Conservation (phyloP, 2,329 filamentous ascomycete genomes). For the Cadophora luteo-olivacea region DNA sequence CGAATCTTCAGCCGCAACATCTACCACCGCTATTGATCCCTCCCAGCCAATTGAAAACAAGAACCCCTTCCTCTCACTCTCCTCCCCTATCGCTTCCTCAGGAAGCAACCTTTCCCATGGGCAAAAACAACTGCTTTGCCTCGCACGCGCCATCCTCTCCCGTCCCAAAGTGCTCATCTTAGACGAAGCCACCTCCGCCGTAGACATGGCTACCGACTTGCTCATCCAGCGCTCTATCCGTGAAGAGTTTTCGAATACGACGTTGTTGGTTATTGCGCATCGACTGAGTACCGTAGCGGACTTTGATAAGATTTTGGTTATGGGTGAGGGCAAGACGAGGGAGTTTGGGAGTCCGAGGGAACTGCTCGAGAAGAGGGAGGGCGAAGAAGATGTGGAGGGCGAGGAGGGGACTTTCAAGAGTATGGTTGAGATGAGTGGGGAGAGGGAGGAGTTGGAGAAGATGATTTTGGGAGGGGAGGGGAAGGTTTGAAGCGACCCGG, state of each 20-base stretch:
- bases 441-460: slow-evolving; percentile 24
- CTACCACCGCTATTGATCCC: slow-evolving; percentile 15
- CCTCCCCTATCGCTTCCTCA: slow-evolving; percentile 69
- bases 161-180: slow-evolving; percentile 89
- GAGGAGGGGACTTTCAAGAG: slow-evolving; percentile 35
- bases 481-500: background rate
- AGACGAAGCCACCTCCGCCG: slow-evolving; percentile 84
- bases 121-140: slow-evolving; percentile 90
- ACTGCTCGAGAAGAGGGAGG: slow-evolving; percentile 45
- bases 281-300: slow-evolving; percentile 77
- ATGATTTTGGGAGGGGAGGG: background rate
- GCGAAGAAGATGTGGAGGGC: slow-evolving; percentile 13
- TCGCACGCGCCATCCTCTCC: slow-evolving; percentile 86
- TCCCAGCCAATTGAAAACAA: slow-evolving; percentile 15
- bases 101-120: slow-evolving; percentile 66
- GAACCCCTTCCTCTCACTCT: slow-evolving; percentile 51
- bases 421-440: slow-evolving; percentile 37
- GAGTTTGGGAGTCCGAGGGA: slow-evolving; percentile 70
- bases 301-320: slow-evolving; percentile 75
- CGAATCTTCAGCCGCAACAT: slow-evolving; percentile 16
- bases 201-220: slow-evolving; percentile 76
- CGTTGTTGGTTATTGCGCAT: slow-evolving; percentile 76
- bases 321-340: slow-evolving; percentile 68
- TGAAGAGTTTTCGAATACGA: slow-evolving; percentile 71
- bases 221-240: slow-evolving; percentile 76